Evolutionary conservation across 306 rosid genomes (phyloP).

Genomic region (Begonia masoniana): DNA sequence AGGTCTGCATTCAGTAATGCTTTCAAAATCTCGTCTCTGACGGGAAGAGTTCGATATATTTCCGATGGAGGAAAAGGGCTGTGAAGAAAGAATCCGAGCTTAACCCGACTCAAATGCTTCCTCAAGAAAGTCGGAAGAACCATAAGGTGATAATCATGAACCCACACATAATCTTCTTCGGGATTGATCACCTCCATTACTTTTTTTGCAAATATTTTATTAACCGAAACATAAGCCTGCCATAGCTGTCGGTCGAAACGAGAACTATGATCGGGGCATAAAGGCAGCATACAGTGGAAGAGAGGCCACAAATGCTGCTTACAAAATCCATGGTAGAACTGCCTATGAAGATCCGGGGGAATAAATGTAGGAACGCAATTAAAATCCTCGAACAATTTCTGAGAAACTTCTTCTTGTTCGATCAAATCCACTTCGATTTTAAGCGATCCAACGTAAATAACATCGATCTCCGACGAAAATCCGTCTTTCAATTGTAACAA

Average conservation of each 20-base stretch:
- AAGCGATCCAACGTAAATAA: constrained; percentile 57
- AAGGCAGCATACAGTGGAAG: constrained; percentile 78
- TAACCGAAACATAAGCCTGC: constrained; percentile 85
- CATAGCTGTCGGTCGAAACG: constrained; percentile 63
- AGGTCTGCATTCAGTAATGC: constrained; percentile 64
- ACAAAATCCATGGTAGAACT: constrained; percentile 76
- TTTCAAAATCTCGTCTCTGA: constrained; percentile 66
- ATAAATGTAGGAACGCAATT: constrained; percentile 71
- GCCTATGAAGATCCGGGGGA: constrained; percentile 39
- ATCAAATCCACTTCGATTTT: constrained; percentile 39
- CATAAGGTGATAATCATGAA: constrained; percentile 96
- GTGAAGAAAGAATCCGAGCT: constrained; percentile 81
- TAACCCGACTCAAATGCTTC: constrained; percentile 36
- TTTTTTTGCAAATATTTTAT: constrained; percentile 66
- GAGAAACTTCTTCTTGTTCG: constrained; percentile 62
- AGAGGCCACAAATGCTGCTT: constrained; percentile 75
- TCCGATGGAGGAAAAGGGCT: constrained; percentile 88
- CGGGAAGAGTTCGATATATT: constrained; percentile 61
- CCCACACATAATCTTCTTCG: constrained; percentile 70
- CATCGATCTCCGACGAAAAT: constrained; percentile 37
- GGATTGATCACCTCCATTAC: constrained; percentile 69
- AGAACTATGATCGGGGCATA: constrained; percentile 45
- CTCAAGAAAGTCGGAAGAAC: constrained; percentile 82
- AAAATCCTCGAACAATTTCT: constrained; percentile 59
- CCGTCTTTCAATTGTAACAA: constrained; percentile 51